A percentile compares a stretch with the other conserved stretches of the same genome.
These are phyloP conservation scores for Emmonsiellopsis sp. DNA, from an alignment of 2,329 filamentous ascomycete genomes.

Conservation along the genomic window DNA sequence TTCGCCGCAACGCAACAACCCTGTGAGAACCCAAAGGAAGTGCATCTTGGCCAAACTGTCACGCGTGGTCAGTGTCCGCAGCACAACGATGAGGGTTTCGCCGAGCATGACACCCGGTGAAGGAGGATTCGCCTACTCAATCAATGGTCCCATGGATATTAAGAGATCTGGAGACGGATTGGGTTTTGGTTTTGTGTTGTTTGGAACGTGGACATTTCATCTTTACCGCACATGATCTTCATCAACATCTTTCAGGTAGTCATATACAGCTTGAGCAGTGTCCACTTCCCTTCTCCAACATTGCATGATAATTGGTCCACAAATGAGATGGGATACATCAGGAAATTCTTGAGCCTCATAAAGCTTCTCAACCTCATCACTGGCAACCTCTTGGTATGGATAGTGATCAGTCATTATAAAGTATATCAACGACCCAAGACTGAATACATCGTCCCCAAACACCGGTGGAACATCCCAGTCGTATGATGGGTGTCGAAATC, in stretches of 20 bases:
- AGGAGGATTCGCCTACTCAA: no score
- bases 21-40: no score
- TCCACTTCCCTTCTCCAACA: not conserved
- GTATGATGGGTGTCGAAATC: slow-evolving; percentile 10
- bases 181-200: no score
- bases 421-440: not conserved
- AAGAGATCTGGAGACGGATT: no score
- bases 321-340: not conserved
- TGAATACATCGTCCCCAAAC: slow-evolving; percentile 10
- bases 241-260: not conserved
- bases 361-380: slow-evolving; percentile 1
- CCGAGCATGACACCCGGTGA: no score
- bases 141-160: no score
- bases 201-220: no score
- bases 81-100: no score
- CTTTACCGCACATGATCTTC: no score
- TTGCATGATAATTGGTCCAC: not conserved
- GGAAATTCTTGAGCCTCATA: not conserved
- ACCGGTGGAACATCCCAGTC: slow-evolving; percentile 7
- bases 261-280: not conserved
- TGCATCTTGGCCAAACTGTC: no score
- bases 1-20: no score
- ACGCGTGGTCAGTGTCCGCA: no score
- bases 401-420: slow-evolving; percentile 9
- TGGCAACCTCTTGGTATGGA: slow-evolving; percentile 11